These are phyloP conservation scores for Endocladia muricata DNA, from an alignment of 31 red algal genomes.

Conservation along the genomic window DNA sequence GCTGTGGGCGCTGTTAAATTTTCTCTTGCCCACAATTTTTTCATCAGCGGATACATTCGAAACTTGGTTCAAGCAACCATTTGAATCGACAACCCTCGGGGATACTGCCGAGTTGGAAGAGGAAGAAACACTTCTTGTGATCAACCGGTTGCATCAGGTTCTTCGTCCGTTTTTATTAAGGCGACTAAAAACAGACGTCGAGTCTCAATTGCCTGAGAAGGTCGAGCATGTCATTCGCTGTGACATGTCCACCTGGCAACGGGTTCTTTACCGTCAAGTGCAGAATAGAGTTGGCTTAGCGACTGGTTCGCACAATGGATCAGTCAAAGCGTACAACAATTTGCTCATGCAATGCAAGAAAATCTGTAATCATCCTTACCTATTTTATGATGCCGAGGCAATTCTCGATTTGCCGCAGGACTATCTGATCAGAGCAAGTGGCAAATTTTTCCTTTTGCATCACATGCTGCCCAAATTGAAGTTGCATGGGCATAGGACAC, in stretches of 20 bases:
- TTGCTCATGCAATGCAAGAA: slow-evolving; percentile 98
- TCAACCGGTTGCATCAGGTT: slow-evolving; percentile 92
- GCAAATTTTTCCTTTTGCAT: slow-evolving; percentile 90
- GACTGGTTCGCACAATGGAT: slow-evolving; percentile 31
- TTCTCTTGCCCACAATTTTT: slow-evolving; percentile 95
- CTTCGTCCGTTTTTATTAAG: slow-evolving; percentile 87
- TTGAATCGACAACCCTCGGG: slow-evolving; percentile 75
- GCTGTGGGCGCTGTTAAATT: slow-evolving; percentile 97
- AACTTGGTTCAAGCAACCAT: slow-evolving; percentile 90
- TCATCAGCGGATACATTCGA: slow-evolving; percentile 80
- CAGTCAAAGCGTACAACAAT: slow-evolving; percentile 84
- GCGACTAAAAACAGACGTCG: slow-evolving; percentile 90
- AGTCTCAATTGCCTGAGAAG: slow-evolving; percentile 87
- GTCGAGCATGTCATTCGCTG: slow-evolving; percentile 83
- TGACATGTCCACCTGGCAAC: slow-evolving; percentile 92
- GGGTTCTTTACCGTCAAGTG: slow-evolving; percentile 87
- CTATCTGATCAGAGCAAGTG: slow-evolving; percentile 79
- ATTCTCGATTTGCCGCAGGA: slow-evolving; percentile 67
- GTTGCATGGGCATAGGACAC: slow-evolving; percentile 70
- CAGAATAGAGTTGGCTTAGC: slow-evolving; percentile 71
- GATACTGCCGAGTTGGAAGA: slow-evolving; percentile 80
- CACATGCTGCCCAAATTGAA: slow-evolving; percentile 86
- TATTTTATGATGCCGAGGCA: slow-evolving; percentile 89
- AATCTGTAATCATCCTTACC: slow-evolving; percentile 96
- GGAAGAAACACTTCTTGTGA: slow-evolving; percentile 87